Conservation (phyloP, 345 rosid species). For the Nephelium lappaceum region DNA sequence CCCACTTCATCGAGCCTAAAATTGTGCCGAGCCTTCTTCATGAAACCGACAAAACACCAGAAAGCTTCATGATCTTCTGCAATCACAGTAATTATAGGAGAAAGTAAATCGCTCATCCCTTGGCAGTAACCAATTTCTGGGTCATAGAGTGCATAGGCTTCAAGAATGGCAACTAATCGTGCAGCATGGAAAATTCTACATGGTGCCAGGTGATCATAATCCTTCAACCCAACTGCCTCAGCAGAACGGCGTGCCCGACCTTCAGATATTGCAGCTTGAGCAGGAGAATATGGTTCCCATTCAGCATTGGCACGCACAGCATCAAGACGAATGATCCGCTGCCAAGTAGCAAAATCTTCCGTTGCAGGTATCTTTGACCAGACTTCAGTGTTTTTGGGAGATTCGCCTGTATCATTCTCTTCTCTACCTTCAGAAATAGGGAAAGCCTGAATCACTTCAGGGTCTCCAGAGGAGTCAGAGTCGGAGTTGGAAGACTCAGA, state of each 20-base stretch:
- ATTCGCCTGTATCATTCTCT: conserved; percentile 38
- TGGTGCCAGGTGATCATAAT: conserved; percentile 78
- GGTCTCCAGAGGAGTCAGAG: conserved; percentile 76
- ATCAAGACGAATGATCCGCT: conserved; percentile 90
- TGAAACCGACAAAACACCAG: conserved; percentile 95
- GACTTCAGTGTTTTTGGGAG: conserved; percentile 38
- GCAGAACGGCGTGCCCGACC: conserved; percentile 66
- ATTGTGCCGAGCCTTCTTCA: conserved; percentile 96
- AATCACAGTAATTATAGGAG: conserved; percentile 81
- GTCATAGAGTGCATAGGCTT: conserved; percentile 90
- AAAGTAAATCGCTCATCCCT: conserved; percentile 97
- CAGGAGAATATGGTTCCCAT: conserved; percentile 63
- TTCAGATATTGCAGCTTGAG: conserved; percentile 67
- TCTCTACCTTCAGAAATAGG: conserved; percentile 47
- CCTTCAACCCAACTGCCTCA: conserved; percentile 75
- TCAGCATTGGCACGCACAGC: conserved; percentile 95
- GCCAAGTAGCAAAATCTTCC: conserved; percentile 87
- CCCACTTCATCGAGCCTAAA: conserved; percentile 94
- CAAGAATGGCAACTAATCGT: conserved; percentile 85
- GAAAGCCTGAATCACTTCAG: conserved; percentile 53
- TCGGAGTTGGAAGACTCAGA: conserved; percentile 86
- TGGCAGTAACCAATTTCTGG: conserved; percentile 98
- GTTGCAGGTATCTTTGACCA: conserved; percentile 30
- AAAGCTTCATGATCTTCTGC: conserved; percentile 88
- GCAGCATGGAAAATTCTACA: conserved; percentile 89